A percentile compares a stretch with the other conserved stretches of the same genome.
These are phyloP conservation scores for Talaromyces proteolyticus DNA, from an alignment of 495 filamentous ascomycete genomes.

Conservation along the genomic window DNA sequence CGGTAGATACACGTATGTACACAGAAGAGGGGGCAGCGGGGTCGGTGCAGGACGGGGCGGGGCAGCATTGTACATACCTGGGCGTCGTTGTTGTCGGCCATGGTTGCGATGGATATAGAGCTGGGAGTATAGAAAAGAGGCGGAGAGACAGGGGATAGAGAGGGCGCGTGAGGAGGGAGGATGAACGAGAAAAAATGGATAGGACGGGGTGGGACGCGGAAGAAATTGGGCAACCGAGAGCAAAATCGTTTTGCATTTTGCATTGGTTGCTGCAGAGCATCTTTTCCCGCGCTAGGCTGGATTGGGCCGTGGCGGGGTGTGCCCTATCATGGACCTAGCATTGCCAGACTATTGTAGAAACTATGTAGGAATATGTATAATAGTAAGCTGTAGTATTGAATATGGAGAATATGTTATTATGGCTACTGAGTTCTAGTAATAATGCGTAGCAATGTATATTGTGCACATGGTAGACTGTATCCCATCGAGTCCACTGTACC, in stretches of 20 bases:
- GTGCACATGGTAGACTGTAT: too few relatives aligned
- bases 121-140: slow-evolving; percentile 13
- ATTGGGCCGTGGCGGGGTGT: slow-evolving; percentile 2
- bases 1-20: slow-evolving; percentile 3
- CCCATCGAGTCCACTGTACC: too few relatives aligned
- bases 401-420: too few relatives aligned
- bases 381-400: too few relatives aligned
- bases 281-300: slow-evolving; percentile 3
- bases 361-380: too few relatives aligned
- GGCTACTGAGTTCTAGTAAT: too few relatives aligned
- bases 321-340: too few relatives aligned
- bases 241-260: slow-evolving; percentile 5
- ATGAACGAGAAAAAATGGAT: slow-evolving; percentile 3
- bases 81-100: slow-evolving; percentile 47
- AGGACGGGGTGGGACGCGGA: slow-evolving; percentile 5
- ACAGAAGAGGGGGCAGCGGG: slow-evolving; percentile 7
- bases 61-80: slow-evolving; percentile 26
- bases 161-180: slow-evolving; percentile 6
- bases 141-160: slow-evolving; percentile 8
- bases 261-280: too few relatives aligned
- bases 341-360: too few relatives aligned
- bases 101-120: slow-evolving; percentile 31
- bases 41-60: slow-evolving; percentile 14
- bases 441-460: too few relatives aligned
- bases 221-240: slow-evolving; percentile 4